Evolutionary conservation across 768 basidiomycete species (phyloP).

Genomic region (Boletus sensibilis): DNA sequence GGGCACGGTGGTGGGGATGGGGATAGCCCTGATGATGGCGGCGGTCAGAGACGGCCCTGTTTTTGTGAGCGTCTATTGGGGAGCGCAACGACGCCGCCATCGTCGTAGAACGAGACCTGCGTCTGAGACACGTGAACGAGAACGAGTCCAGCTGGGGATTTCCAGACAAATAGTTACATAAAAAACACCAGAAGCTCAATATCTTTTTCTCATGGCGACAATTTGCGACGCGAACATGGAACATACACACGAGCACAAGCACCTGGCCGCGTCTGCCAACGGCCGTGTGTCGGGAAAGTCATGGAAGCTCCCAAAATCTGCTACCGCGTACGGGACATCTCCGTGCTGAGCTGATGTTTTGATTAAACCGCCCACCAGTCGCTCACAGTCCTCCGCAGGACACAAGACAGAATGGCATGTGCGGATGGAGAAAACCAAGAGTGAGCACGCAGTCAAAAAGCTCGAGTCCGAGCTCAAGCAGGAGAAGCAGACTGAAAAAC

Average conservation of each 20-base stretch:
- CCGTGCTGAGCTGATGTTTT: conserved; percentile 1
- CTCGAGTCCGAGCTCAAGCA: conserved; percentile 71
- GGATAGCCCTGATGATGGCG: conserved; percentile 40
- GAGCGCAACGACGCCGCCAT: conserved; percentile 46
- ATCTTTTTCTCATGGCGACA: conserved; percentile 21
- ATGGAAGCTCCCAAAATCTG: conserved; percentile 56
- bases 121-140: background rate
- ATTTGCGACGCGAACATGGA: background rate
- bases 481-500: conserved; percentile 68
- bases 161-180: conserved; percentile 26
- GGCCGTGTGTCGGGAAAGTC: conserved; percentile 70
- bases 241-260: conserved; percentile 14
- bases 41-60: conserved; percentile 43
- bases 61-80: conserved; percentile 39
- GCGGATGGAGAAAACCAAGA: conserved; percentile 67
- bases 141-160: conserved; percentile 2
- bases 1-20: conserved; percentile 41
- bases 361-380: conserved; percentile 39
- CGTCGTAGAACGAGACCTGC: conserved; percentile 7
- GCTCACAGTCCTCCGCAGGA: conserved; percentile 63
- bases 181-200: conserved; percentile 5
- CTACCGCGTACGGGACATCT: conserved; percentile 45
- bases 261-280: conserved; percentile 56
- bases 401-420: conserved; percentile 70
- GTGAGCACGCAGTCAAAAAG: conserved; percentile 68